Evolutionary conservation across 1,284 basidiomycete genomes (phyloP).

Genomic region (Puccinia coronata): DNA sequence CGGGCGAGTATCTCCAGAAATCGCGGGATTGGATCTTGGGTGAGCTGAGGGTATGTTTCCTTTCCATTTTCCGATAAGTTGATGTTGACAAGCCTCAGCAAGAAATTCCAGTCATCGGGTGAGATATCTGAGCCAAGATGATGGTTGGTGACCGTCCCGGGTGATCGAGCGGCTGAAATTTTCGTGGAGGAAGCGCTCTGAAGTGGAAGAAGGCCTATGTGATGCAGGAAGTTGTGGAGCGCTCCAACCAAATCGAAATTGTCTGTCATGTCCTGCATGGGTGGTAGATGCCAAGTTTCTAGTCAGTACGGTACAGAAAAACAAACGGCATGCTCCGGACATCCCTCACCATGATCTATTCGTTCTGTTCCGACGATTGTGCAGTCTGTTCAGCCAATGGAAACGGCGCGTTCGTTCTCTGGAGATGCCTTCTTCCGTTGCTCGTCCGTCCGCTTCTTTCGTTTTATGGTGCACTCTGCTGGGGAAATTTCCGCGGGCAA

Average conservation of each 20-base stretch:
- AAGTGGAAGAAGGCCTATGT: conserved; percentile 44
- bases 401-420: background rate
- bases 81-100: conserved; percentile 6
- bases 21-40: conserved; percentile 3
- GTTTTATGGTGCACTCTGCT: background rate
- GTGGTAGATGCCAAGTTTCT: background rate
- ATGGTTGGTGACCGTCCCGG: conserved; percentile 14
- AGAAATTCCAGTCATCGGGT: background rate
- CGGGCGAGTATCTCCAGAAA: conserved; percentile 25
- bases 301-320: background rate
- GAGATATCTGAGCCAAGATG: conserved; percentile 25
- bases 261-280: background rate
- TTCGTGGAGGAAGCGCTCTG: conserved; percentile 32
- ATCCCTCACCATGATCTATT: background rate
- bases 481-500: background rate
- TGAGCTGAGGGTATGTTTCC: background rate
- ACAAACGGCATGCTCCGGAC: background rate
- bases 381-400: too few species aligned
- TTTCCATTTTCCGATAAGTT: background rate
- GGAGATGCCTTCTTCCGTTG: background rate
- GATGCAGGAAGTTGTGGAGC: conserved; percentile 37
- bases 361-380: too few species aligned
- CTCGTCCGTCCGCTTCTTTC: background rate
- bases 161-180: background rate
- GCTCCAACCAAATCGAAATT: conserved; percentile 24